Evolutionary conservation across 257 asterid genomes (phyloP), one percentile per base, ranked within the genome.

Genomic region (Solanum chiquidenum): DNA sequence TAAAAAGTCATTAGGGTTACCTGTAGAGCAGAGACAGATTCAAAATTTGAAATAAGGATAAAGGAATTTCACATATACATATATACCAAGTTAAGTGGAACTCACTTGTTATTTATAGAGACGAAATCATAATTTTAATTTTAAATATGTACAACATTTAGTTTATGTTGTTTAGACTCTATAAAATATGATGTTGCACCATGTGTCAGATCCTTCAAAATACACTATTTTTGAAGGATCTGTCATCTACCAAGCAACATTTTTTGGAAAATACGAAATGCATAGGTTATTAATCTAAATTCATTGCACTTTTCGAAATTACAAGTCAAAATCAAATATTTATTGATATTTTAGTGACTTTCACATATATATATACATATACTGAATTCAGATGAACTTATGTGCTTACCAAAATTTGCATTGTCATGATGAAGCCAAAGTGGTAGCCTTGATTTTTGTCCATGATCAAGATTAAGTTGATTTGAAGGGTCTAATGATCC

Each of bases 371-470:
- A 62, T 16, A 16, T 49, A 49, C 11, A 11, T 9, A 21, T 46
- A 46, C 55, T 12, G 20, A 46, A 46, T 46, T 46, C 20, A 46
- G 20, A 4, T 25, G 8, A 27, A 42, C 9, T 1, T 1, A 1
- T n/a, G 13, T 7, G 1, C n/a, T 27, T 44, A 79, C 85, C 85
- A 4, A 23, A 44, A 44, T 79, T 27, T 44, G 91, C 85, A 75
- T 80, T 46, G 71, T 76, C 88, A 71, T 89, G 86, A 84, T 87
- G 83, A 87, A 93, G 89, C 98, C 98, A 93, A 11, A 93, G 27
- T 25, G 96, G 95, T 2, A 93, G 88, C 84, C 94, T 90, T n/a
- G 93, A 88, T 86, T 94, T 92, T 21, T 91, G 95, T 83, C 93
- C 46, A 62, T 60, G 68, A 60, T 93, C 93, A 2, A 90, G 87